Percentiles rank a stretch among this genome's conserved stretches.
phyloP scores from a whole-genome alignment of 495 filamentous ascomycete species.

The Penicillium steckii region DNA sequence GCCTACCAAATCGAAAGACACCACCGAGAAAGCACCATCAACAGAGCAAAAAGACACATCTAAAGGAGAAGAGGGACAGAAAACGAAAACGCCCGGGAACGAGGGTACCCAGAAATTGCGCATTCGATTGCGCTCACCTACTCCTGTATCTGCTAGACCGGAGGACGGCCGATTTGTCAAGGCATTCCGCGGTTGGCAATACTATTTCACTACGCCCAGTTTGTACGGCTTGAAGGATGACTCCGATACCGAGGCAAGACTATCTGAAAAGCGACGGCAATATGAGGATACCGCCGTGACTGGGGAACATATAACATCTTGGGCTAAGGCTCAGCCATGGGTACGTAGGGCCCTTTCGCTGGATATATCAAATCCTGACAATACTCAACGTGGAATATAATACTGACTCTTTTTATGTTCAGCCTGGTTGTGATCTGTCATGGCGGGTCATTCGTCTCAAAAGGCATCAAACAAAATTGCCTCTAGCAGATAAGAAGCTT shows the following conservation, averaged over 20 bases:
- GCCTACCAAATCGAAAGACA: constrained; percentile 19
- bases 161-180: constrained; percentile 42
- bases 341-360: constrained; percentile 24
- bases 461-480: constrained; percentile 37
- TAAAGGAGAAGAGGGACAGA: neutral
- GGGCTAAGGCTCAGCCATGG: constrained; percentile 36
- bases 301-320: constrained; percentile 35
- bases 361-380: neutral
- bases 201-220: constrained; percentile 41
- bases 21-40: neutral
- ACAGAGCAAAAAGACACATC: neutral
- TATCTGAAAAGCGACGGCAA: constrained; percentile 25
- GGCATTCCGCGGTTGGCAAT: constrained; percentile 44
- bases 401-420: neutral
- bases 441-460: constrained; percentile 46
- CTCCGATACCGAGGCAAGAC: constrained; percentile 4
- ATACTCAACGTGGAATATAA: neutral
- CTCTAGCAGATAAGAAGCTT: constrained; percentile 22
- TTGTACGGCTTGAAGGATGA: constrained; percentile 18
- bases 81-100: no score
- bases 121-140: constrained; percentile 42
- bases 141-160: constrained; percentile 24
- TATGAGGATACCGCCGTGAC: constrained; percentile 44
- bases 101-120: constrained; percentile 37
- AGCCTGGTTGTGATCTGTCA: constrained; percentile 45